Base-by-base conservation (phyloP, 768 basidiomycete species). In the Favolaschia claudopus region DNA sequence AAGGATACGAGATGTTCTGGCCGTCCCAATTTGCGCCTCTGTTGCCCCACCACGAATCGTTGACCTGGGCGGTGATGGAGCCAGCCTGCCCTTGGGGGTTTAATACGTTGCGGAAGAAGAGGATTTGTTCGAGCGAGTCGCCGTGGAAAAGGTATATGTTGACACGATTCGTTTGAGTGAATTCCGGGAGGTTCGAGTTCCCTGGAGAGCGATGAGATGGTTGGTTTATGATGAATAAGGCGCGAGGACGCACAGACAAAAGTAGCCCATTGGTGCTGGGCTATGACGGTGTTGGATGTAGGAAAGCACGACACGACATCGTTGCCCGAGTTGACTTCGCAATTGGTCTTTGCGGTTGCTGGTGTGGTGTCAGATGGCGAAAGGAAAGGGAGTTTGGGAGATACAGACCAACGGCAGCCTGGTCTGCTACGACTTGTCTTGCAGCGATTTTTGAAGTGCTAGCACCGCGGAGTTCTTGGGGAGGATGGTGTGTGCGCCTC, bases 241-340 rank as follows among this genome's bases (percentile, higher is more conserved):
- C n/a, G n/a, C 7, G 58, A 60, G 27, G 44, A 89, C 91, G 72
- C 69, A 92, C 93, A 95, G 69, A 94, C 85, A 69, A 94, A 88
- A 33, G 87, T 82, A 5, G 87, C 85, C 81, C 85, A 92, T 45
- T 90, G 73, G 67, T 89, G 83, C 74, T 96, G 93, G n/a, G 82
- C 72, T 59, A 95, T 78, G 24, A 77, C 60, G 20, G 84, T 84
- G 55, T 81, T 74, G 8, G 72, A 45, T 0, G 77, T 78, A 10
- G 95, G 95, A 69, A 82, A 95, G 71, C 95, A 96, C 8, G 93
- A 91, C 38, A 88, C 80, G 59, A 92, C 78, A 44, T 84, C 73
- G 76, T 95, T 95, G 60, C 86, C 86, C 22, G 88, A 85, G 58
- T 73, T 69, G 43, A 83, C 27, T 69, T 88, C 66, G 67, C 91